Conservation (phyloP, 2,329 filamentous ascomycete genomes). For the Ophiosphaerella korrae region DNA sequence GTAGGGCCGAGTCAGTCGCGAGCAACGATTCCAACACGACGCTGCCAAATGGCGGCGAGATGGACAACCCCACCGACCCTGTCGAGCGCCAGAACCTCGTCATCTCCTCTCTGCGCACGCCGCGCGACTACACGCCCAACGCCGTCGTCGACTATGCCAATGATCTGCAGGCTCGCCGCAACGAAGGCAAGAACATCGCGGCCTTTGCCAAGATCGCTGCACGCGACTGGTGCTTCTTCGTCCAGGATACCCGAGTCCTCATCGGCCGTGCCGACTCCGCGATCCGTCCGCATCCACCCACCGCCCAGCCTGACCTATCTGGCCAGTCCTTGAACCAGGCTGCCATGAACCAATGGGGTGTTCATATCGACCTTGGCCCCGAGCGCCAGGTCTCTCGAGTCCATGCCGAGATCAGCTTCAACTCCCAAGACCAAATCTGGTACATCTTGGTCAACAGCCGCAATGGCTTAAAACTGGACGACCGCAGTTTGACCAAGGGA, state of each 20-base stretch:
- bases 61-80: constrained; percentile 35
- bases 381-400: constrained; percentile 57
- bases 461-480: constrained; percentile 88
- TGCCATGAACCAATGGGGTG: constrained; percentile 46
- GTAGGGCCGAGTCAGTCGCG: constrained; percentile 45
- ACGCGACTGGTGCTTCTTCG: constrained; percentile 83
- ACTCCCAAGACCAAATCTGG: constrained; percentile 65
- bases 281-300: constrained; percentile 34
- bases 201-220: constrained; percentile 85
- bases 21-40: constrained; percentile 50
- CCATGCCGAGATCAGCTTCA: constrained; percentile 57
- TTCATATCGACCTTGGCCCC: constrained; percentile 82
- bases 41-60: constrained; percentile 40
- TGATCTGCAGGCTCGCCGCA: constrained; percentile 52
- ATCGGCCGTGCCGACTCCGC: constrained; percentile 65
- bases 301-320: constrained; percentile 32
- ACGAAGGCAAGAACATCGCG: constrained; percentile 50
- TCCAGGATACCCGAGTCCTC: constrained; percentile 74
- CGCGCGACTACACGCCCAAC: constrained; percentile 57
- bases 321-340: constrained; percentile 29
- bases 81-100: constrained; percentile 45
- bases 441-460: constrained; percentile 85
- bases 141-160: constrained; percentile 63
- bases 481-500: constrained; percentile 70
- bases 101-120: constrained; percentile 49